phyloP scores from a whole-genome alignment of 2,329 filamentous ascomycete genomes.

The Stachybotrys elegans region DNA sequence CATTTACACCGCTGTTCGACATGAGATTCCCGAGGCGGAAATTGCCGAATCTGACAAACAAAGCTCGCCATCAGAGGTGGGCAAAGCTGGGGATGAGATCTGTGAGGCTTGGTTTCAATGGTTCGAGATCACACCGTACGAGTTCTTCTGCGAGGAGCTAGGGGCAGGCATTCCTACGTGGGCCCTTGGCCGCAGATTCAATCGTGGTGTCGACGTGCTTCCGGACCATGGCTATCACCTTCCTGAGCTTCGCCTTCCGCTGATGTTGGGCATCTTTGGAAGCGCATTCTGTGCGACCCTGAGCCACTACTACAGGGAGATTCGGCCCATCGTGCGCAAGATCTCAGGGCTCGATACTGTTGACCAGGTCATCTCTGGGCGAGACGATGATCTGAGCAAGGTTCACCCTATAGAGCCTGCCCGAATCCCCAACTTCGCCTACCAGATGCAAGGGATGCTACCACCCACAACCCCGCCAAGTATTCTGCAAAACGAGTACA shows the following conservation, averaged over 20 bases:
- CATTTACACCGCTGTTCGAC: constrained; percentile 91
- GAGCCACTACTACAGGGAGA: constrained; percentile 92
- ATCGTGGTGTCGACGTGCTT: constrained; percentile 51
- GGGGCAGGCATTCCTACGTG: constrained; percentile 90
- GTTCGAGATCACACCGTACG: constrained; percentile 94
- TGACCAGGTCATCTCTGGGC: constrained; percentile 76
- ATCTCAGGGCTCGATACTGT: constrained; percentile 71
- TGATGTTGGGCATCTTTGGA: constrained; percentile 92
- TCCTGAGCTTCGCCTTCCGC: constrained; percentile 77
- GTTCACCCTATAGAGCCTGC: constrained; percentile 94
- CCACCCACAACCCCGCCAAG: constrained; percentile 73
- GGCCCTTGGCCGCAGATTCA: constrained; percentile 81
- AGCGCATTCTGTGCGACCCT: constrained; percentile 94
- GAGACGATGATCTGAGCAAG: constrained; percentile 79
- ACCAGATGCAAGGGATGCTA: constrained; percentile 72
- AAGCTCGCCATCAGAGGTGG: constrained; percentile 15
- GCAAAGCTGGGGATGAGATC: constrained; percentile 46
- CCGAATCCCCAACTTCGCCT: constrained; percentile 81
- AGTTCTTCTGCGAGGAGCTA: constrained; percentile 93
- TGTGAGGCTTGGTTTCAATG: constrained; percentile 92
- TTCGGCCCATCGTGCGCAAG: constrained; percentile 74
- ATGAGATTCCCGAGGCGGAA: constrained; percentile 76
- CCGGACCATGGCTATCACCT: constrained; percentile 63
- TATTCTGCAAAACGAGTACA: constrained; percentile 64
- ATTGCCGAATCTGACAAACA: constrained; percentile 15